Evolutionary conservation across 1,284 basidiomycete species (phyloP).

Genomic region (Phylloboletellus chloephorus): DNA sequence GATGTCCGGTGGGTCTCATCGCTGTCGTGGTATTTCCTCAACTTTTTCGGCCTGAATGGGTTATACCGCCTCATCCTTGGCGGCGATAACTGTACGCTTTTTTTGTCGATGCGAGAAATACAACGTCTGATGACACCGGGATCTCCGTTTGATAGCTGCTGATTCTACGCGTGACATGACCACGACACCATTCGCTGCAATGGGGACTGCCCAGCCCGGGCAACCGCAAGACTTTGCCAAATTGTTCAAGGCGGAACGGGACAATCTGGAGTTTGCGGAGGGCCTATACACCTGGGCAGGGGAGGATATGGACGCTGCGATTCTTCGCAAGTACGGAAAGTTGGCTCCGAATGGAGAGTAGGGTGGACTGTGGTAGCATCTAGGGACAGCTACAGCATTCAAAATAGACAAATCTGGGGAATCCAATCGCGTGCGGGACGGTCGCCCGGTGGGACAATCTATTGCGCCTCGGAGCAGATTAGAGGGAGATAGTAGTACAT

Average conservation of each 20-base stretch:
- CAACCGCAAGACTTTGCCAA: slow-evolving; percentile 83
- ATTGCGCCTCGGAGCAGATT: slow-evolving; percentile 18
- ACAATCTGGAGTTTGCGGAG: slow-evolving; percentile 90
- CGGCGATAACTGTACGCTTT: slow-evolving; percentile 74
- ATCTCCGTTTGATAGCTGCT: slow-evolving; percentile 48
- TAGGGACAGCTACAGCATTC: slow-evolving; percentile 25
- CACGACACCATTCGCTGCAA: slow-evolving; percentile 66
- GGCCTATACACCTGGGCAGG: slow-evolving; percentile 80
- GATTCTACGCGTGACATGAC: slow-evolving; percentile 73
- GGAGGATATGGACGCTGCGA: slow-evolving; percentile 71
- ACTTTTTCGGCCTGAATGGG: slow-evolving; percentile 96
- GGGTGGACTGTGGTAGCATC: slow-evolving; percentile 22
- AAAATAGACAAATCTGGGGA: slow-evolving; percentile 25
- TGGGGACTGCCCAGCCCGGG: slow-evolving; percentile 46
- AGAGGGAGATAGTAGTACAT: slow-evolving; percentile 27
- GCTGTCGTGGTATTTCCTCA: slow-evolving; percentile 98
- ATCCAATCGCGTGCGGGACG: slow-evolving; percentile 10
- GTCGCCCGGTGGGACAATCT: slow-evolving; percentile 14
- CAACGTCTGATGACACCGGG: slow-evolving; percentile 14
- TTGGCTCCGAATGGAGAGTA: slow-evolving; percentile 27
- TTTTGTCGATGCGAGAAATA: slow-evolving; percentile 14
- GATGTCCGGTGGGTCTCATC: slow-evolving; percentile 99
- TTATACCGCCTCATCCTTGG: slow-evolving; percentile 93
- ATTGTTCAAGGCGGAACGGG: slow-evolving; percentile 86
- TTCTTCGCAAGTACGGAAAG: slow-evolving; percentile 73